Conservation (phyloP, 2,329 filamentous ascomycete species). For the Blastomyces emzantsi region DNA sequence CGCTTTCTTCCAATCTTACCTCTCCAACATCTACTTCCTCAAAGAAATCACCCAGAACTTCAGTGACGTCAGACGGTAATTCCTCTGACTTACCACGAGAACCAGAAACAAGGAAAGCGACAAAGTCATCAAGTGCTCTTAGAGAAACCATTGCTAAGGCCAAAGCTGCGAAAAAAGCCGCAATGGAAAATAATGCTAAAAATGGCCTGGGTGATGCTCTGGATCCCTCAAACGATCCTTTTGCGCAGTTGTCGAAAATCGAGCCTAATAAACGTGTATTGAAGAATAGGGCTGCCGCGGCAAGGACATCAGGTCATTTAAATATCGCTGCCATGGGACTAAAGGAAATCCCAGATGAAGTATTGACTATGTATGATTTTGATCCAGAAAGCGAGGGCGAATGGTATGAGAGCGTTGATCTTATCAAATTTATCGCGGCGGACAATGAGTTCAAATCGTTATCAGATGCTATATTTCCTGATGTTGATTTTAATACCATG, state of each 20-base stretch:
- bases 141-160: constrained; percentile 90
- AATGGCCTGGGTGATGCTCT: constrained; percentile 31
- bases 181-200: constrained; percentile 25
- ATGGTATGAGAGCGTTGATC: constrained; percentile 88
- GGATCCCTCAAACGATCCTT: constrained; percentile 42
- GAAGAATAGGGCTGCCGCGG: constrained; percentile 61
- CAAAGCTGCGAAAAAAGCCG: constrained; percentile 65
- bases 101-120: constrained; percentile 34
- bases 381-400: constrained; percentile 56
- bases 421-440: constrained; percentile 73
- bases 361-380: constrained; percentile 83
- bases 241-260: constrained; percentile 54
- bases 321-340: constrained; percentile 82
- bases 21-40: constrained; percentile 26
- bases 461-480: constrained; percentile 68
- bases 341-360: constrained; percentile 68
- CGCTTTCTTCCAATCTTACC: constrained; percentile 23
- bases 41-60: constrained; percentile 26
- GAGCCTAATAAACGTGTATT: constrained; percentile 57
- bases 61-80: constrained; percentile 24
- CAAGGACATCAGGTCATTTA: constrained; percentile 67
- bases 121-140: constrained; percentile 69
- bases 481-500: constrained; percentile 48
- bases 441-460: constrained; percentile 79
- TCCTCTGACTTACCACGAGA: constrained; percentile 23